These are phyloP conservation scores for Byssothecium circinans DNA, from an alignment of 2,329 filamentous ascomycete species.

Conservation along the genomic window DNA sequence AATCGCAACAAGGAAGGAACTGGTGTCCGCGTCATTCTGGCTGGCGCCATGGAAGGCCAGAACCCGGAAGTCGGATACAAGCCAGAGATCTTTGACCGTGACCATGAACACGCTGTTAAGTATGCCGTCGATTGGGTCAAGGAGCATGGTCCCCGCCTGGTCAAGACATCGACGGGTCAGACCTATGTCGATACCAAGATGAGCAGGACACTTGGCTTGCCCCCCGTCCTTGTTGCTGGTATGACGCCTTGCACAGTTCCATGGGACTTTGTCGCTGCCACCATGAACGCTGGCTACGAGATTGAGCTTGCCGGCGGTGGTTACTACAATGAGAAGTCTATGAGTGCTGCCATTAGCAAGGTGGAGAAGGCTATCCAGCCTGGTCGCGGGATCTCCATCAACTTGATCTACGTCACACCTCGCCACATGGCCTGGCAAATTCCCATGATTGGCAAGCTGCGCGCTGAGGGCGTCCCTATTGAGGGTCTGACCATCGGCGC, in stretches of 20 bases:
- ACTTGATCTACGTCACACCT: slow-evolving; percentile 58
- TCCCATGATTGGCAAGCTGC: slow-evolving; percentile 52
- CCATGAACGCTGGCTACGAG: slow-evolving; percentile 56
- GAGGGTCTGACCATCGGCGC: slow-evolving; percentile 53
- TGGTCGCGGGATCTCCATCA: slow-evolving; percentile 56
- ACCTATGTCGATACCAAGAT: slow-evolving; percentile 92
- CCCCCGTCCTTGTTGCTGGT: slow-evolving; percentile 52
- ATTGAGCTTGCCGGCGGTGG: slow-evolving; percentile 55
- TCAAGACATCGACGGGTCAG: slow-evolving; percentile 84
- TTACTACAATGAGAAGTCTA: slow-evolving; percentile 50
- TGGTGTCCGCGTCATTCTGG: slow-evolving; percentile 93
- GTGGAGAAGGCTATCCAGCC: slow-evolving; percentile 49
- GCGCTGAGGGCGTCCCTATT: slow-evolving; percentile 50
- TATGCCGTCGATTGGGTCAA: slow-evolving; percentile 98
- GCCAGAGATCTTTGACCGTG: slow-evolving; percentile 93
- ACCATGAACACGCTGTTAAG: slow-evolving; percentile 91
- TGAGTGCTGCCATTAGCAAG: slow-evolving; percentile 51
- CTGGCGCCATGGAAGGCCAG: slow-evolving; percentile 88
- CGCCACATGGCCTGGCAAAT: slow-evolving; percentile 58
- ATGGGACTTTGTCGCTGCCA: slow-evolving; percentile 56
- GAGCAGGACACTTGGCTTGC: slow-evolving; percentile 50
- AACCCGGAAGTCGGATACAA: slow-evolving; percentile 95
- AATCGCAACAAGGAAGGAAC: slow-evolving; percentile 99
- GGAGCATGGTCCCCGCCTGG: slow-evolving; percentile 88
- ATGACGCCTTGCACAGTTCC: slow-evolving; percentile 54